Evolutionary conservation across 768 basidiomycete genomes (phyloP).

Genomic region (Tricholomella constricta): DNA sequence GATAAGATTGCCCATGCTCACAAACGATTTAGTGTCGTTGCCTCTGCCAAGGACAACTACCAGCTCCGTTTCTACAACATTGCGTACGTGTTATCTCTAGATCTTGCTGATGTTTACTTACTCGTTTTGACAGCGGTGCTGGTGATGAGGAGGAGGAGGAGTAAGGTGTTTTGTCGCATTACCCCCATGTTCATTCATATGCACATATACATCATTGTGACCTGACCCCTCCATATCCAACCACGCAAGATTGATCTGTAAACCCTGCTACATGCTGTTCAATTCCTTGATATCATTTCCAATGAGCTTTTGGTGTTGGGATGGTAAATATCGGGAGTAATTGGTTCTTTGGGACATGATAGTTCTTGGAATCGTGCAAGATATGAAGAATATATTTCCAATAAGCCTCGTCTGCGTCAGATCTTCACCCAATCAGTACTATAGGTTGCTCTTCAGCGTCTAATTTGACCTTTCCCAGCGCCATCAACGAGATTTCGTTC

Average conservation of each 20-base stretch:
- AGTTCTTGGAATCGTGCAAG: too few relatives aligned
- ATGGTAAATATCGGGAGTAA: too few relatives aligned
- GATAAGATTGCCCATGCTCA: conserved; percentile 3
- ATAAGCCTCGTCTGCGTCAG: not conserved
- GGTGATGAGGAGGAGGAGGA: conserved; percentile 35
- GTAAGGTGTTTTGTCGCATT: conserved; percentile 4
- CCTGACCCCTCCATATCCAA: not conserved
- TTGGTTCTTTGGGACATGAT: too few relatives aligned
- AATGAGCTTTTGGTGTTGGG: too few relatives aligned
- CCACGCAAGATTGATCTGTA: too few relatives aligned
- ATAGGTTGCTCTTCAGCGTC: conserved; percentile 26
- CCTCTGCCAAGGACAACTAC: conserved; percentile 91
- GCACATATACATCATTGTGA: not conserved
- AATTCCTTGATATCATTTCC: too few relatives aligned
- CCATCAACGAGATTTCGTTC: conserved; percentile 70
- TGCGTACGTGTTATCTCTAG: conserved; percentile 52
- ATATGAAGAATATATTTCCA: too few relatives aligned
- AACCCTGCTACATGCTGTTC: too few relatives aligned
- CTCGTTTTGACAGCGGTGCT: conserved; percentile 14
- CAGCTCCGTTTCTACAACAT: conserved; percentile 95
- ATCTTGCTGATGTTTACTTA: not conserved
- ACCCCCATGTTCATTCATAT: conserved; percentile 19
- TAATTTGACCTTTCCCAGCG: conserved; percentile 56
- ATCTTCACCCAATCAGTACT: not conserved
- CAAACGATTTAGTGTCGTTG: conserved; percentile 67